Percentiles rank a stretch among this genome's conserved stretches.
Conservation (phyloP, 768 basidiomycete genomes). For the Auricularia sp. region DNA sequence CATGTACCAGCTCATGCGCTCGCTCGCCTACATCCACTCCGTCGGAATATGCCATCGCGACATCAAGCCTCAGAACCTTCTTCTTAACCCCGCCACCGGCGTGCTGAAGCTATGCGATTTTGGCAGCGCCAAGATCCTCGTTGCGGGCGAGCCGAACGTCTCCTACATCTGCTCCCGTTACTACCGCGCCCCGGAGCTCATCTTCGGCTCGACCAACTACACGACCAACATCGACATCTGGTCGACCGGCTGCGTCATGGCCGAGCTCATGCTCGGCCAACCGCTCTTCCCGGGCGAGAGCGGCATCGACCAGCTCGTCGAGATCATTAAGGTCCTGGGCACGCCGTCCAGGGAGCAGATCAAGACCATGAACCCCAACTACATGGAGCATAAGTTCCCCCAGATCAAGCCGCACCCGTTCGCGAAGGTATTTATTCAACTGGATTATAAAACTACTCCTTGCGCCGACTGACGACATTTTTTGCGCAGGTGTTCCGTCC, state of each 20-base stretch:
- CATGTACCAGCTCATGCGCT: conserved; percentile 98
- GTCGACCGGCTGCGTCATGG: conserved; percentile 99
- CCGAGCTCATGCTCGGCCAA: conserved; percentile 97
- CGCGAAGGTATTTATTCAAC: conserved; percentile 56
- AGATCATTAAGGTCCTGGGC: conserved; percentile 99
- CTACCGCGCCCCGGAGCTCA: conserved; percentile 97
- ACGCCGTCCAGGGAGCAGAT: conserved; percentile 98
- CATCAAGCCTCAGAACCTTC: conserved; percentile 98
- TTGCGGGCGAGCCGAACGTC: conserved; percentile 97
- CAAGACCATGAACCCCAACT: conserved; percentile 99
- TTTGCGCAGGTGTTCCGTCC: conserved; percentile 83
- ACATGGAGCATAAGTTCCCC: conserved; percentile 99
- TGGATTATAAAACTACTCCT: conserved; percentile 9
- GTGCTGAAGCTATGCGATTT: conserved; percentile 98
- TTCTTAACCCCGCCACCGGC: conserved; percentile 93
- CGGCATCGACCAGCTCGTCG: conserved; percentile 97
- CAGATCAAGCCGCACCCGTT: conserved; percentile 99
- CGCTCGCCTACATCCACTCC: conserved; percentile 97
- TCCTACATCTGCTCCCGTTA: conserved; percentile 99
- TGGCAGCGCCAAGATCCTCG: conserved; percentile 96
- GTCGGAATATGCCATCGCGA: conserved; percentile 99
- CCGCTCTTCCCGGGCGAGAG: conserved; percentile 98
- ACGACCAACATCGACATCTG: conserved; percentile 99
- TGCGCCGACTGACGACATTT: not conserved
- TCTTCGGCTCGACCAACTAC: conserved; percentile 99